A percentile compares a stretch with the other conserved stretches of the same genome.
Evolutionary conservation across 2,329 filamentous ascomycete genomes (phyloP).

Genomic region (Paramyrothecium sp.): DNA sequence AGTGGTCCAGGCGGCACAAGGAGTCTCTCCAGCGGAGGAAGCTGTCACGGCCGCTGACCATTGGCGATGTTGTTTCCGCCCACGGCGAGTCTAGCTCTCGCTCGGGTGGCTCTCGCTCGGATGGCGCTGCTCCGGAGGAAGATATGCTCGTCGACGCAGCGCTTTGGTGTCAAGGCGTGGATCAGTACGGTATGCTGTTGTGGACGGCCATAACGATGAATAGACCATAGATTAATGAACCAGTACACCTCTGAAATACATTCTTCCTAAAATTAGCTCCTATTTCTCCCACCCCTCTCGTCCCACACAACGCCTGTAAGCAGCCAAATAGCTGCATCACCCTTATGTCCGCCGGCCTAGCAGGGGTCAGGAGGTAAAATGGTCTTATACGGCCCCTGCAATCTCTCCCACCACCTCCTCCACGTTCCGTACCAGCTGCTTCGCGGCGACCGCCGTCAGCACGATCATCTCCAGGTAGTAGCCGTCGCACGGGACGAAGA

Average conservation of each 20-base stretch:
- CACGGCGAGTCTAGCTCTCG: not conserved
- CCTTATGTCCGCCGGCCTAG: no score
- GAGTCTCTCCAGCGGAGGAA: not conserved
- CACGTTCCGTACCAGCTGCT: constrained; percentile 5
- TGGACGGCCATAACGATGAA: not conserved
- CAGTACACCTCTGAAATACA: not conserved
- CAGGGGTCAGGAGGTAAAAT: no score
- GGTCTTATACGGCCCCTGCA: not conserved
- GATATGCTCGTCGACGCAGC: not conserved
- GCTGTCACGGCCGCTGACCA: not conserved
- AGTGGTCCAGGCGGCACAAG: constrained; percentile 6
- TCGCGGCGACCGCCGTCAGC: constrained; percentile 14
- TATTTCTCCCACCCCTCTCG: not conserved
- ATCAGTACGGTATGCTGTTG: not conserved
- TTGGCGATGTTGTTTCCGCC: not conserved
- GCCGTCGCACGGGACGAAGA: constrained; percentile 18
- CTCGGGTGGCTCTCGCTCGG: not conserved
- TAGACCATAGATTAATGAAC: not conserved
- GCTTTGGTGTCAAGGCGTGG: not conserved
- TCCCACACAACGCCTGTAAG: no score
- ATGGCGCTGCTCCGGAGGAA: not conserved
- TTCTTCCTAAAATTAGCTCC: not conserved
- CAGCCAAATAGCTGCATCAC: no score
- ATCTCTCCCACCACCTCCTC: constrained; percentile 2
- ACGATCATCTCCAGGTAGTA: constrained; percentile 17